These are phyloP conservation scores for Pachysandra terminalis DNA, from an alignment of 164 flowering plant species.

Conservation along the genomic window DNA sequence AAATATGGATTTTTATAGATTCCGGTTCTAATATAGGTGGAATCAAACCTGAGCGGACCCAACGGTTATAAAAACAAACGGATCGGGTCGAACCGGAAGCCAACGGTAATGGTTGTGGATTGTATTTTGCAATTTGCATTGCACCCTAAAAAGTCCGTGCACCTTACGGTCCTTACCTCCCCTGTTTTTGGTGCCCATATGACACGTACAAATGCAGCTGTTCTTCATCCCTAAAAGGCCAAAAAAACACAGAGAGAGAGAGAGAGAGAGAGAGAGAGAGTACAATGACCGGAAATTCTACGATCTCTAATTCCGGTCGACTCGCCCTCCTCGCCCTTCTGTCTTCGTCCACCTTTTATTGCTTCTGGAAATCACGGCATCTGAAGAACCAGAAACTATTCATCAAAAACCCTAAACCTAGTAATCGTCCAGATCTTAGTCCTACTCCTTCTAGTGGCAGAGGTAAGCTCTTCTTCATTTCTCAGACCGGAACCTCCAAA, in stretches of 20 bases:
- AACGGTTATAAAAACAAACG: too few species aligned
- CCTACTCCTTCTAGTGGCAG: slow-evolving; percentile 10
- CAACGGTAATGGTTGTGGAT: too few species aligned
- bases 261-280: not conserved
- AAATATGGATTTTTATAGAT: too few species aligned
- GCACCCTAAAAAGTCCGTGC: too few species aligned
- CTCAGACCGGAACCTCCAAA: slow-evolving; percentile 88
- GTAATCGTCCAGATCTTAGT: too few species aligned
- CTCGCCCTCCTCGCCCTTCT: slow-evolving; percentile 61
- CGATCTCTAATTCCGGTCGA: slow-evolving; percentile 30
- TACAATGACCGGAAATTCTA: slow-evolving; percentile 21
- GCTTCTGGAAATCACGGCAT: slow-evolving; percentile 71
- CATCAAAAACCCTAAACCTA: slow-evolving; percentile 25
- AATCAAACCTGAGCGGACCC: too few species aligned
- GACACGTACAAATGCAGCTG: not conserved
- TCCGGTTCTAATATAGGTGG: too few species aligned
- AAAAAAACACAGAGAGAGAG: not conserved
- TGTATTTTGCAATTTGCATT: too few species aligned
- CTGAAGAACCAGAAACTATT: slow-evolving; percentile 33
- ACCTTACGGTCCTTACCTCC: too few species aligned
- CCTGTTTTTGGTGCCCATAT: too few species aligned
- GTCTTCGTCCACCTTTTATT: slow-evolving; percentile 65
- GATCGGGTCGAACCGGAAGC: too few species aligned
- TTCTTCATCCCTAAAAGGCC: not conserved
- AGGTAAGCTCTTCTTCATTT: slow-evolving; percentile 69